Evolutionary conservation across 345 rosid species (phyloP).

Genomic region (Cardiospermum halicacabum): DNA sequence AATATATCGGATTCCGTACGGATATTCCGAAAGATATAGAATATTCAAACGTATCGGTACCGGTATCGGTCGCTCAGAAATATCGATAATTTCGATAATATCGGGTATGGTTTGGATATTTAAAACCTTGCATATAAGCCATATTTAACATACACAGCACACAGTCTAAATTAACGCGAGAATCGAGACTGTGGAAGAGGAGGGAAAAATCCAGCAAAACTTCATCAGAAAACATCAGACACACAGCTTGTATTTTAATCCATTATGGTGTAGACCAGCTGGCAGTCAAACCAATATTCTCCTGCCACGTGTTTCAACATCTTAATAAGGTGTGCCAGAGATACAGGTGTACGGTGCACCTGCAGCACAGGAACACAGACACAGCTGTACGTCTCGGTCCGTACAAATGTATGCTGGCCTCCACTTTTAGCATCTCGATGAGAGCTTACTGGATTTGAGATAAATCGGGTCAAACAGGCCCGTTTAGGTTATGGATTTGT

Average conservation of each 20-base stretch:
- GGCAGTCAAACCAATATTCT: not conserved
- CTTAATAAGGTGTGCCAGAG: not conserved
- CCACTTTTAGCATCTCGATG: too few species aligned
- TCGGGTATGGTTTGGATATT: too few species aligned
- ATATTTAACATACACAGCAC: conserved; percentile 12
- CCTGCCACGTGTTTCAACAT: conserved; percentile 8
- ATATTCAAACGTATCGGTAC: too few species aligned
- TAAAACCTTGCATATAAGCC: too few species aligned
- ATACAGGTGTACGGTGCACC: conserved; percentile 22
- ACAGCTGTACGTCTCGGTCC: conserved; percentile 8
- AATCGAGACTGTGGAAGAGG: not conserved
- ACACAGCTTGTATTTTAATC: too few species aligned
- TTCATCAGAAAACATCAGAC: conserved; percentile 9
- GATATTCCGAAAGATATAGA: too few species aligned
- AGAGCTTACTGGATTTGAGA: conserved; percentile 1
- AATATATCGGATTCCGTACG: too few species aligned
- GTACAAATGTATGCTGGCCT: too few species aligned
- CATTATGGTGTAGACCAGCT: not conserved
- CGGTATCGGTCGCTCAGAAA: too few species aligned
- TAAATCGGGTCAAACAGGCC: too few species aligned
- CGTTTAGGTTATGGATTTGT: too few species aligned
- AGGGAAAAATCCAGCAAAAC: not conserved
- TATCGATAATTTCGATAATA: too few species aligned
- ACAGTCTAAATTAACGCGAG: not conserved
- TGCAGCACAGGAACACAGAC: not conserved